Base-by-base conservation (phyloP, 768 basidiomycete genomes). In the Serendipita sp. region DNA sequence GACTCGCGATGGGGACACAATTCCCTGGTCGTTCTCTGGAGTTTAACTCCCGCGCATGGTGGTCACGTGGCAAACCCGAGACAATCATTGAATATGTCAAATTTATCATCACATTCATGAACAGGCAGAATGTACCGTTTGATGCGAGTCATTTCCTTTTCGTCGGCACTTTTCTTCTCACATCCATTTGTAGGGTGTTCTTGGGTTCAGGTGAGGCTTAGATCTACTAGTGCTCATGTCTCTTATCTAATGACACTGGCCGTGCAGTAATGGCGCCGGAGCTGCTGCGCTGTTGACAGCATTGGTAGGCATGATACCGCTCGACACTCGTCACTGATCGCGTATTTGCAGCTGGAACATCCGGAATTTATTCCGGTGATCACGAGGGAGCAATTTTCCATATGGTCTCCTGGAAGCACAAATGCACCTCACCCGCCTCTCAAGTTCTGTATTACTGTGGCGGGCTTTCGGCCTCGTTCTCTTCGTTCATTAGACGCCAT, bases 281-380 rank as follows among this genome's bases (percentile, higher is more conserved):
- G 77, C 89, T 72, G 90, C 86, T 33, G 84, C 81, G 9, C 68
- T 90, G 34, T 74, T 90, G 26, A 73, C 84, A 30, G 84, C 86
- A 26, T 70, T 90, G 70, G 88, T 90, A 65, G 38, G 34, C 34
- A 14, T 14, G 14, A n/a, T n/a, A 14, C 34, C 34, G 34, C 5
- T 38, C 14, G 34, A 38, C 5, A 38, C 34, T 14, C 34, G 34
- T 38, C 5, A n/a, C 17, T 48, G 45, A 5, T 48, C 45, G n/a
- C 5, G 9, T 20, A 48, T 28, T 63, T 38, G 34, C 66, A 82
- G 82, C 75, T 84, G 26, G 83, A 84, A 70, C 74, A 70, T 56
- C 82, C 83, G 0, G 70, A 78, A 83, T 2, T 72, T 78, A 28
- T 87, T 88, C 69, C 71, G 88, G 34, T 71, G 81, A 20, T 78